Conservation (phyloP, 1,139 yeast genomes). For the Geotrichum australiense region DNA sequence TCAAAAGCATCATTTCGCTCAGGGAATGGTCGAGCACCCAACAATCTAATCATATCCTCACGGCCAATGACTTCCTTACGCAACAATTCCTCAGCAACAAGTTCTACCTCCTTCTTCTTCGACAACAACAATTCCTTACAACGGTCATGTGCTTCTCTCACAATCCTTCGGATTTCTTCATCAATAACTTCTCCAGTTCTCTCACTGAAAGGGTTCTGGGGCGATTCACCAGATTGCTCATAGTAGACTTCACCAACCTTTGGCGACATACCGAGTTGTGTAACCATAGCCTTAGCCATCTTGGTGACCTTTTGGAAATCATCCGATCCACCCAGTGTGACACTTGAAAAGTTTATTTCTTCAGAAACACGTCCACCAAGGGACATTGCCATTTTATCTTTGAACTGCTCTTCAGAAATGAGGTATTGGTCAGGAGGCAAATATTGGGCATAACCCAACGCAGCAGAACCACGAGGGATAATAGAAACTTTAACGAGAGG, state of each 20-base stretch:
- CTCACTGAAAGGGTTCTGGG: constrained; percentile 88
- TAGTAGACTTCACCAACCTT: constrained; percentile 78
- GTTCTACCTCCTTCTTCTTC: constrained; percentile 64
- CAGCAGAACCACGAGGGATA: constrained; percentile 94
- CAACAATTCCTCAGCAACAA: constrained; percentile 80
- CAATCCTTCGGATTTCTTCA: constrained; percentile 73
- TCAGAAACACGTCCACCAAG: constrained; percentile 95
- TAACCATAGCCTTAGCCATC: constrained; percentile 91
- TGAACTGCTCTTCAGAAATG: constrained; percentile 67
- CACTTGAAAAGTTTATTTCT: constrained; percentile 81
- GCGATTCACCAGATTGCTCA: constrained; percentile 37
- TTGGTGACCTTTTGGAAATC: constrained; percentile 95
- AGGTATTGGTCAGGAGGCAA: constrained; percentile 90
- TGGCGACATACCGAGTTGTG: constrained; percentile 83
- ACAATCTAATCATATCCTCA: constrained; percentile 79
- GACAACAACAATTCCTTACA: constrained; percentile 66
- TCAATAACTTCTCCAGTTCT: constrained; percentile 77
- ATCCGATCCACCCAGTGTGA: constrained; percentile 92
- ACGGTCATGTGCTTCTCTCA: constrained; percentile 64
- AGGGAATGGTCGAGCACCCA: constrained; percentile 87
- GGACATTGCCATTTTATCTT: constrained; percentile 93
- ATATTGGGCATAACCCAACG: constrained; percentile 96
- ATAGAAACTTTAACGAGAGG: constrained; percentile 92
- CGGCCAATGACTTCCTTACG: constrained; percentile 81
- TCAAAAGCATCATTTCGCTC: constrained; percentile 91